Conservation (phyloP, 2,329 filamentous ascomycete genomes). For the Didymella segeticola region DNA sequence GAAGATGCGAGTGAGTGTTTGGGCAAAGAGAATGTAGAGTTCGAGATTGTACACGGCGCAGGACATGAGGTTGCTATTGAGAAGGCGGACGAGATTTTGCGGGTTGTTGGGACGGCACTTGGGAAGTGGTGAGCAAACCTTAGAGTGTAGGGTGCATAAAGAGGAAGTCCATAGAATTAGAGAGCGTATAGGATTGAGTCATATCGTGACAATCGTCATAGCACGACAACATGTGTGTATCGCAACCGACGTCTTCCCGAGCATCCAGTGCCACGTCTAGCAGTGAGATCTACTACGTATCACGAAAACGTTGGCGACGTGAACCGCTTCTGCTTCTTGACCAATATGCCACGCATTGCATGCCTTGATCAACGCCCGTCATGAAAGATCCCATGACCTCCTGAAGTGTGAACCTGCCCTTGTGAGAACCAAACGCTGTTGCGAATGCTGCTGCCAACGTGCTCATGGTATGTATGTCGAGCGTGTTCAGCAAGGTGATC, state of each 20-base stretch:
- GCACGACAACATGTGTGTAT: too few relatives aligned
- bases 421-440: background rate
- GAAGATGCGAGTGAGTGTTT: conserved; percentile 66
- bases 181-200: too few relatives aligned
- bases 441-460: conserved; percentile 14
- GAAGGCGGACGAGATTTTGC: conserved; percentile 64
- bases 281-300: background rate
- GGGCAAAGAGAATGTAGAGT: conserved; percentile 63
- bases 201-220: too few relatives aligned
- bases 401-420: background rate
- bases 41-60: conserved; percentile 62
- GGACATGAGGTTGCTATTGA: conserved; percentile 76
- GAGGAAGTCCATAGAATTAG: too few relatives aligned
- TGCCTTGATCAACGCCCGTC: conserved; percentile 1
- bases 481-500: background rate
- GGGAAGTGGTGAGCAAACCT: conserved; percentile 20
- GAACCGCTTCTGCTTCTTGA: background rate
- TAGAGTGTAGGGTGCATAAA: background rate
- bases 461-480: background rate
- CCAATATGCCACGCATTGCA: background rate
- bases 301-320: conserved; percentile 1
- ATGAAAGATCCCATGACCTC: conserved; percentile 12
- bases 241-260: too few relatives aligned
- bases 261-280: background rate
- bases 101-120: conserved; percentile 56